Evolutionary conservation across 2,329 filamentous ascomycete species (phyloP).

Genomic region (Colletotrichum gloeosporioides): DNA sequence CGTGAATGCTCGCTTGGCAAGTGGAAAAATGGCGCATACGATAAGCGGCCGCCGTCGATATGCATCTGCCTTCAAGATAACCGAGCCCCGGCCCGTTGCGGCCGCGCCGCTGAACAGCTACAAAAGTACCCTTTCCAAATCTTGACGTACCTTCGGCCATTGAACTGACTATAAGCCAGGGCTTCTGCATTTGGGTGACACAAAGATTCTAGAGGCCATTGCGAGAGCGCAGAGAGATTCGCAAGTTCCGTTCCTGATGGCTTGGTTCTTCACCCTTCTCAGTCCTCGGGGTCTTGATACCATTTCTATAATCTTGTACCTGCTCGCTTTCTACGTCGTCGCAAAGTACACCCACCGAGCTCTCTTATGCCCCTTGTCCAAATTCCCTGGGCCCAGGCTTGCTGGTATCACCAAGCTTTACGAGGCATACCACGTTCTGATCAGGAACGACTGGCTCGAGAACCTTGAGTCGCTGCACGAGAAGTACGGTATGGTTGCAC

Average conservation of each 20-base stretch:
- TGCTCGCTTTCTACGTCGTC: background rate
- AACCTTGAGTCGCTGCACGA: slow-evolving; percentile 17
- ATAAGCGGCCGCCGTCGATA: background rate
- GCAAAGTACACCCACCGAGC: slow-evolving; percentile 2
- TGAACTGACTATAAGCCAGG: background rate
- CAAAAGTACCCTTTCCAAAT: background rate
- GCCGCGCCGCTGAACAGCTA: background rate
- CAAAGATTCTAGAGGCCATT: background rate
- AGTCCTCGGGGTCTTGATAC: background rate
- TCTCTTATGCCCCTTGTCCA: slow-evolving; percentile 3
- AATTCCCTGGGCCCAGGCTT: slow-evolving; percentile 9
- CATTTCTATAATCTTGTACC: background rate
- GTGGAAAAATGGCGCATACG: background rate
- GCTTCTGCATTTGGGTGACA: background rate
- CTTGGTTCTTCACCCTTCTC: background rate
- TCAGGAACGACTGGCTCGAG: slow-evolving; percentile 22
- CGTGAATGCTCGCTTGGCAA: background rate
- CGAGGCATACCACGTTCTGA: slow-evolving; percentile 22
- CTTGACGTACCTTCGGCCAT: too few species aligned
- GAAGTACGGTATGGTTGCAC: background rate
- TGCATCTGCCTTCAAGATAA: background rate
- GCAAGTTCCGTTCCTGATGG: background rate
- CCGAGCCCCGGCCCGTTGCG: background rate
- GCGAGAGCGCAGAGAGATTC: background rate
- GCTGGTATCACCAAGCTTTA: slow-evolving; percentile 17